Base-by-base conservation (phyloP, 192 early-diverging fungal species). In the Coemansia sp. region DNA sequence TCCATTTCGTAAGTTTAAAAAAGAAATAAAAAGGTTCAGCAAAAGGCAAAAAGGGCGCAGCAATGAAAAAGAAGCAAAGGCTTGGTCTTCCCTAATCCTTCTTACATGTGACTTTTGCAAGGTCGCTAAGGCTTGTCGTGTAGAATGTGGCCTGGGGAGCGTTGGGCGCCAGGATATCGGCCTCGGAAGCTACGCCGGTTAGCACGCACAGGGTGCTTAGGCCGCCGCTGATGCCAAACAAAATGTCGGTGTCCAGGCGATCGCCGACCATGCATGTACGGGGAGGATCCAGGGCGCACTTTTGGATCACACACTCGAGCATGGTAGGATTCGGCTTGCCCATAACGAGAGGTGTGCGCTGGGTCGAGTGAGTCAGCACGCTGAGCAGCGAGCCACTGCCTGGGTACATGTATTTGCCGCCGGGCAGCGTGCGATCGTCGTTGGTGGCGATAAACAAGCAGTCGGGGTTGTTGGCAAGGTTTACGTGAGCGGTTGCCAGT, bases 201-300 rank as follows among this genome's bases (percentile, higher is more conserved):
- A 99, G 82, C 23, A 98, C 95, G 56, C 93, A 86, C 60, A 99
- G 76, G 0, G 97, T 99, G 51, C 82, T 85, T 29, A 94, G 70
- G n/a, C 89, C 88, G 62, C 94, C 94, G 17, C 86, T 68, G 53
- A 88, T 87, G 35, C 97, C 97, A 80, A 99, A 99, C 29, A 86
- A 86, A 65, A 99, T 95, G 75, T 99, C 97, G 3, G 97, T 99
- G 73, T 96, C 91, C 39, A 98, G 79, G 24, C 94, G 84, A 70
- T 99, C 97, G 23, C 97, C 97, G 45, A 99, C 89, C 97, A 99
- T 99, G 76, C 91, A 95, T 5, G 95, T 94, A 49, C 89, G 80
- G 10, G 74, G 53, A 1, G 85, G 88, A 60, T 98, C 89, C 4
- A 98, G 83, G 52, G 89, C 83, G 67, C 87, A 89, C 84, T 90